phyloP scores from a whole-genome alignment of 1,284 basidiomycete species.

The Anthracocystis panici-leucophaei region DNA sequence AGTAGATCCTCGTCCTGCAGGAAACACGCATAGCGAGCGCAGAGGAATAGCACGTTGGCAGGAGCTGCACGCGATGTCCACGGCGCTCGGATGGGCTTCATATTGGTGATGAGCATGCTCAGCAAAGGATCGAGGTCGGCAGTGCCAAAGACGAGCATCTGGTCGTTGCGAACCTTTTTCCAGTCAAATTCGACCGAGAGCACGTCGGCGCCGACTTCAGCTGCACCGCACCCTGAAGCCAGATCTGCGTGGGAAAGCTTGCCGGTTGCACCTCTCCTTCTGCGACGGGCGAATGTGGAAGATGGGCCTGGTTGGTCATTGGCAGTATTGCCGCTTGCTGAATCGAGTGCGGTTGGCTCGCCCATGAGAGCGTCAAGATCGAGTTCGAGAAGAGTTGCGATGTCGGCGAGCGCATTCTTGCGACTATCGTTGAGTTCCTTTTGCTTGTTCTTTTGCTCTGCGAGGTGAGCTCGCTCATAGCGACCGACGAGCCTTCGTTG shows the following conservation, averaged over 20 bases:
- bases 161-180: slow-evolving; percentile 50
- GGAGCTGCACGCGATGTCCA: slow-evolving; percentile 68
- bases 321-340: background rate
- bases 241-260: slow-evolving; percentile 43
- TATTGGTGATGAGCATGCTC: slow-evolving; percentile 79
- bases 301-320: slow-evolving; percentile 18
- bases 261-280: slow-evolving; percentile 29
- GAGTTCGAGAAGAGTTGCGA: slow-evolving; percentile 58
- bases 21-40: slow-evolving; percentile 79
- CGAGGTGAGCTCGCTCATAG: slow-evolving; percentile 54
- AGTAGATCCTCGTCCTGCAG: slow-evolving; percentile 72
- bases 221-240: slow-evolving; percentile 59
- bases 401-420: slow-evolving; percentile 53
- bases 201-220: slow-evolving; percentile 58
- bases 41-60: slow-evolving; percentile 73
- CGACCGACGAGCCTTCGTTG: slow-evolving; percentile 54
- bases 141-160: slow-evolving; percentile 90
- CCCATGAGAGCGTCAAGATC: slow-evolving; percentile 53
- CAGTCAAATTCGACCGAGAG: slow-evolving; percentile 60
- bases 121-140: slow-evolving; percentile 81
- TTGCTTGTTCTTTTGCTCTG: slow-evolving; percentile 57
- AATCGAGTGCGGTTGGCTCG: slow-evolving; percentile 23
- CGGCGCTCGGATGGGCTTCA: slow-evolving; percentile 74
- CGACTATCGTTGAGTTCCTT: slow-evolving; percentile 60
- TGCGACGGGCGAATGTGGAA: slow-evolving; percentile 27